Evolutionary conservation across 805 yeast genomes (phyloP), one percentile per base, ranked within the genome.

Genomic region (Pichia nanzhaoensis): DNA sequence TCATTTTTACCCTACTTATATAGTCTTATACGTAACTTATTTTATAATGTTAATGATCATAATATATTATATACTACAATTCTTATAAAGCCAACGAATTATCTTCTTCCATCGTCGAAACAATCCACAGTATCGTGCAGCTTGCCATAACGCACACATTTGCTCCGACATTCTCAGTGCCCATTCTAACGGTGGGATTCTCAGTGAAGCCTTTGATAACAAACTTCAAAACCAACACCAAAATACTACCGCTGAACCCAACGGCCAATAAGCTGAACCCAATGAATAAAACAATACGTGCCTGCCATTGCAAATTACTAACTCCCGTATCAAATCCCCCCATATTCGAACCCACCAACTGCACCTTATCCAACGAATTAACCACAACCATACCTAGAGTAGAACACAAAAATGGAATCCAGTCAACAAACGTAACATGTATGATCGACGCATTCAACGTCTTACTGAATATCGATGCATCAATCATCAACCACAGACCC

Each of bases 21-120:
- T 31, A 13, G 24, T 19, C 32, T 19, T 17, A 37, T 37, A 31
- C 42, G 39, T 41, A 10, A 18, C 17, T 28, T 19, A 33, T 31
- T 44, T 44, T 44, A 34, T 44, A 37, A 33, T 44, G 24, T 18
- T 28, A 19, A 31, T 41, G 34, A 35, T 27, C 22, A 42, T 31
- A 34, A 21, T 21, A 17, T 35, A 34, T 9, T 12, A 5, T 10
- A n/a, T 28, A 30, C 21, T 10, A 24, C 16, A 5, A 30, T 30
- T 6, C 30, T 14, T 53, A 64, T 31, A 64, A 48, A 38, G 95
- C 84, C 62, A 93, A 91, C 51, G 95, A 84, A 66, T 90, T 91
- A 64, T 91, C 98, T 59, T 93, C 98, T 63, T 93, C 97, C 48
- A 89, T 82, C 62, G 89, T 93, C 62, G 91, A 98, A 19, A 96